Base-by-base conservation (phyloP, 2,329 filamentous ascomycete species). In the Pleurostoma richardsiae region DNA sequence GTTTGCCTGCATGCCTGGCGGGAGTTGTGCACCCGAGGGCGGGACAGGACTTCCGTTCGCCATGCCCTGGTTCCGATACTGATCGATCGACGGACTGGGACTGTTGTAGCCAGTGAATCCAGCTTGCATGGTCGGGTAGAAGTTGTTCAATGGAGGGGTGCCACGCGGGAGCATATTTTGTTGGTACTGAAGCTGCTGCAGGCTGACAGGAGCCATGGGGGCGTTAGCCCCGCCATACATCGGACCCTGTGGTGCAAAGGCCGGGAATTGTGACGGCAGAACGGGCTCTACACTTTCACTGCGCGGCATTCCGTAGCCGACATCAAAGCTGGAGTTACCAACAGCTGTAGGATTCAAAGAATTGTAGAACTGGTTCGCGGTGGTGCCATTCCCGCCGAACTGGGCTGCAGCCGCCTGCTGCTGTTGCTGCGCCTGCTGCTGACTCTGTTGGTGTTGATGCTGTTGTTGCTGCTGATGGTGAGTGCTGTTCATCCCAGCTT, bases 101-200 rank as follows among this genome's bases (percentile, higher is more conserved):
- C 64, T 69, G 53, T 67, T 72, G 56, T 75, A 83, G n/a, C 67
- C 71, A n/a, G 67, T 70, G 55, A 75, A 82, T 1, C 75, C 75
- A 36, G 73, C 68, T 59, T 76, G 79, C 71, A 83, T 76, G 6
- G 67, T 61, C 4, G 77, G 72, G 57, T 76, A 84, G 62, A 72
- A 82, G 59, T 76, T 80, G 58, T 70, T 75, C 67, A 82, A 74
- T 7, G 74, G 74, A 10, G 77, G 76, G 2, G 67, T 65, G 6
- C 70, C 73, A 19, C 80, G 72, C 41, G 70, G 70, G 62, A 83
- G 71, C 67, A 83, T 72, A 56, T 61, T 71, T 58, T 82, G 80
- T 59, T 82, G 79, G 57, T 79, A 83, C 52, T 80, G 78, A 54
- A 82, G 59, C 54, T 76, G 78, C 57, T 79, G 74, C 49, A 82